Percentiles rank a stretch among this genome's conserved stretches.
Conservation (phyloP, 768 basidiomycete genomes). For the Leccinum disarticulatum region DNA sequence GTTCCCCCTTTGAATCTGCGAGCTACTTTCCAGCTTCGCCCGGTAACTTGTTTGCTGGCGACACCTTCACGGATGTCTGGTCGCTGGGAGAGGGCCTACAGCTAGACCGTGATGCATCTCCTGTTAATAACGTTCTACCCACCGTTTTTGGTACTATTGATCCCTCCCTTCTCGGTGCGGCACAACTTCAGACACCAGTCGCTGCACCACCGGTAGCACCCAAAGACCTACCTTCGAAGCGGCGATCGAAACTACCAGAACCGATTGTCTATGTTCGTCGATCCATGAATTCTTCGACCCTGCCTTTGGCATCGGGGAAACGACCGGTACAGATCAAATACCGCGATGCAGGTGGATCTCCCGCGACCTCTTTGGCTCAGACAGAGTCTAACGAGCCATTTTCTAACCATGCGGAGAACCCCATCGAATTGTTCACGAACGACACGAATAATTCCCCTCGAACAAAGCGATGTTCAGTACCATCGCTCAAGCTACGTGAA, state of each 20-base stretch:
- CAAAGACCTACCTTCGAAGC: slow-evolving; percentile 1
- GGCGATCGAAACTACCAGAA: slow-evolving; percentile 19
- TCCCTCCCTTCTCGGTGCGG: slow-evolving; percentile 29
- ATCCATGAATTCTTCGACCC: slow-evolving; percentile 21
- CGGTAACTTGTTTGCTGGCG: slow-evolving; percentile 1
- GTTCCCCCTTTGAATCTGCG: not conserved
- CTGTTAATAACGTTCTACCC: not conserved
- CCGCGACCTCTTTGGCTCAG: slow-evolving; percentile 1
- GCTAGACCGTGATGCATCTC: not conserved
- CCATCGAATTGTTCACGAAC: not conserved
- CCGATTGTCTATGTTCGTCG: slow-evolving; percentile 34
- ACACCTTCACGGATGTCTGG: slow-evolving; percentile 8
- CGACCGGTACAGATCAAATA: slow-evolving; percentile 33
- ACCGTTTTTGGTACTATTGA: slow-evolving; percentile 24
- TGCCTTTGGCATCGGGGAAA: slow-evolving; percentile 23
- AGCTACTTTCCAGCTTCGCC: slow-evolving; percentile 6
- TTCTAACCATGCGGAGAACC: not conserved
- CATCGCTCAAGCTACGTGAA: slow-evolving; percentile 21
- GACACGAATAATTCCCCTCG: not conserved
- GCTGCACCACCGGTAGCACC: not conserved
- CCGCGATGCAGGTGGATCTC: slow-evolving; percentile 16
- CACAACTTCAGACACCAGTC: slow-evolving; percentile 1
- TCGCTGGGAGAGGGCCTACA: not conserved
- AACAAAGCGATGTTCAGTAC: slow-evolving; percentile 6
- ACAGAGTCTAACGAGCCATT: not conserved